These are phyloP conservation scores for Gynandropsis gynandra DNA, from an alignment of 345 rosid species.

Conservation along the genomic window DNA sequence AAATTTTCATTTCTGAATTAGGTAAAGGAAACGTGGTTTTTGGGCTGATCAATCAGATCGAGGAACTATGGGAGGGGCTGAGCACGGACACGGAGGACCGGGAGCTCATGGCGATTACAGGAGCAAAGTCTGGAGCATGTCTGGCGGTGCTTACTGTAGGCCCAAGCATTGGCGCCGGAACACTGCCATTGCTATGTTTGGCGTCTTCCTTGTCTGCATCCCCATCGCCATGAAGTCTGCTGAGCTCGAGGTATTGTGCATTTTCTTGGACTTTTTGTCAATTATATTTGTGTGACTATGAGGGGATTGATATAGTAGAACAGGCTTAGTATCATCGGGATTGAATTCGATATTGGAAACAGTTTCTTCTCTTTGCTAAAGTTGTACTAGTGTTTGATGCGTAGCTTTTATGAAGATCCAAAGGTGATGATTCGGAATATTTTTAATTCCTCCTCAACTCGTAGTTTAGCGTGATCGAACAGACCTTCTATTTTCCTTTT, in stretches of 20 bases:
- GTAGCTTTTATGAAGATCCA: too few species aligned
- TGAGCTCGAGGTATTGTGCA: conserved; percentile 69
- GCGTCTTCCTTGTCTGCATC: conserved; percentile 73
- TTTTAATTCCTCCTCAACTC: too few species aligned
- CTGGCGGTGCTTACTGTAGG: conserved; percentile 91
- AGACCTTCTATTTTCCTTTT: too few species aligned
- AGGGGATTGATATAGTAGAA: too few species aligned
- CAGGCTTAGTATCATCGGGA: too few species aligned
- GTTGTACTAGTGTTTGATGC: too few species aligned
- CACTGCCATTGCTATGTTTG: conserved; percentile 91
- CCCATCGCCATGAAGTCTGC: conserved; percentile 92
- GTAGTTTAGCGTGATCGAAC: too few species aligned
- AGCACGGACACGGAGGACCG: conserved; percentile 76
- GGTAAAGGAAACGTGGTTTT: conserved; percentile 9
- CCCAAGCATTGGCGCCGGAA: conserved; percentile 98
- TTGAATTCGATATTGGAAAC: too few species aligned
- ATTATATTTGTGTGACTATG: too few species aligned
- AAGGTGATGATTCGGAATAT: too few species aligned
- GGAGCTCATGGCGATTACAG: conserved; percentile 61
- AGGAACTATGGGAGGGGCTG: conserved; percentile 52
- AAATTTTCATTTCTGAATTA: conserved; percentile 15
- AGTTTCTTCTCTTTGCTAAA: too few species aligned
- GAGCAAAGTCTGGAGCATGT: conserved; percentile 88
- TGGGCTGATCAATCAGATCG: conserved; percentile 21
- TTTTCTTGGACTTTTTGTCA: neutral